A percentile compares a stretch with the other conserved stretches of the same genome.
Conservation (phyloP, 2,329 filamentous ascomycete species). For the Aspergillus sp. region DNA sequence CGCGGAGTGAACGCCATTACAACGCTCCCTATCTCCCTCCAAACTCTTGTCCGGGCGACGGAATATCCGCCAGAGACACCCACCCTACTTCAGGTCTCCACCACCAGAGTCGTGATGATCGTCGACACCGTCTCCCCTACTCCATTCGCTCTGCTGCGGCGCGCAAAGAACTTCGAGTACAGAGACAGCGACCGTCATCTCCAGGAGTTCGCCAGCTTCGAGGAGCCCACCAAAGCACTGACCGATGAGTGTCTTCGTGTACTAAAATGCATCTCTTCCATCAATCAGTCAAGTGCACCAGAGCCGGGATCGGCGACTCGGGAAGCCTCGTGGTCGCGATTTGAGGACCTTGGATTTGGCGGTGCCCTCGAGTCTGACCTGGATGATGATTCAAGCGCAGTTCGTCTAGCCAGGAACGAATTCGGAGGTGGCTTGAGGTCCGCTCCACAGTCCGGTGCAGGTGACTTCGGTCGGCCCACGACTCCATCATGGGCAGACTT, state of each 20-base stretch:
- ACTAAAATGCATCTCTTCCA: slow-evolving; percentile 80
- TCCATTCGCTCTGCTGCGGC: slow-evolving; percentile 84
- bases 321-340: slow-evolving; percentile 94
- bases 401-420: slow-evolving; percentile 36
- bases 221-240: slow-evolving; percentile 82
- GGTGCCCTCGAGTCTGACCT: slow-evolving; percentile 70
- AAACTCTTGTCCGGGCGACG: slow-evolving; percentile 86
- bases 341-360: slow-evolving; percentile 91
- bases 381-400: slow-evolving; percentile 56
- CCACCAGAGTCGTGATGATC: slow-evolving; percentile 93
- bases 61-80: slow-evolving; percentile 88
- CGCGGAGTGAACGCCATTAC: slow-evolving; percentile 76
- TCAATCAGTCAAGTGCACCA: slow-evolving; percentile 80
- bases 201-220: slow-evolving; percentile 81
- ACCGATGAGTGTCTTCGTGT: slow-evolving; percentile 95
- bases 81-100: slow-evolving; percentile 73
- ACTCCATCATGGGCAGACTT: slow-evolving; percentile 99
- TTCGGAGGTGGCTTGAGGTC: slow-evolving; percentile 59
- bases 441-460: slow-evolving; percentile 67
- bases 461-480: slow-evolving; percentile 75
- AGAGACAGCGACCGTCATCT: slow-evolving; percentile 83
- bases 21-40: slow-evolving; percentile 82
- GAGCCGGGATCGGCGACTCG: slow-evolving; percentile 70
- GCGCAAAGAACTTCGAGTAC: slow-evolving; percentile 94
- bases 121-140: slow-evolving; percentile 94